Evolutionary conservation across 805 yeast species (phyloP), one percentile per base, ranked within the genome.

Genomic region (Zygosaccharomyces rouxii): DNA sequence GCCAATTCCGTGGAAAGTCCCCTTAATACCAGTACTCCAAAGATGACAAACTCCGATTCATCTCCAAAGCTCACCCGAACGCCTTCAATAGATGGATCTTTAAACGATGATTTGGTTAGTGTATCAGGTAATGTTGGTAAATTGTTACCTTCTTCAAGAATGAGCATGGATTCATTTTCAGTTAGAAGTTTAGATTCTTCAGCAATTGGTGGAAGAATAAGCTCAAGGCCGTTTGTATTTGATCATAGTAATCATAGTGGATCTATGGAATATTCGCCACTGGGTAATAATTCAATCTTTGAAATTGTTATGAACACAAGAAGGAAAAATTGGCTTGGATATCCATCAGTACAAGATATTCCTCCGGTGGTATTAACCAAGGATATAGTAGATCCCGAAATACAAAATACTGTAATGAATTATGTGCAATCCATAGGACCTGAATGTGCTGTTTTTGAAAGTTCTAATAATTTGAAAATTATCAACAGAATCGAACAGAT

Each of bases 331-430:
- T 67, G 71, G 71, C 49, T 84, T 22, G 71, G 71, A 35, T 76
- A 80, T 6, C 98, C 99, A 0, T 84, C 96, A 0, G 72, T 78
- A 1, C 75, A 76, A 43, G 98, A 94, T 59, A 92, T 92, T 9
- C 96, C 97, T 0, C 89, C 84, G 21, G 83, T 89, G 9, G 80
- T 77, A 42, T 70, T 92, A 35, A 71, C 84, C 3, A 79, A 78
- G 40, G 59, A 60, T 43, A 58, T 54, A 28, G 62, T 82, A 3
- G 71, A 71, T 18, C 73, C 71, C 43, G 73, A 76, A 5, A 66
- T 76, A 50, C 69, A 72, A 35, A 62, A 69, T 1, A 71, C 68
- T 21, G 70, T 84, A 38, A 69, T 65, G 14, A 56, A 66, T 2
- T 84, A 83, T 53, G 54, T 79, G 10, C 58, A 55, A 13, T 68